phyloP scores from a whole-genome alignment of 495 filamentous ascomycete genomes.

The Penicillium maclennaniae region DNA sequence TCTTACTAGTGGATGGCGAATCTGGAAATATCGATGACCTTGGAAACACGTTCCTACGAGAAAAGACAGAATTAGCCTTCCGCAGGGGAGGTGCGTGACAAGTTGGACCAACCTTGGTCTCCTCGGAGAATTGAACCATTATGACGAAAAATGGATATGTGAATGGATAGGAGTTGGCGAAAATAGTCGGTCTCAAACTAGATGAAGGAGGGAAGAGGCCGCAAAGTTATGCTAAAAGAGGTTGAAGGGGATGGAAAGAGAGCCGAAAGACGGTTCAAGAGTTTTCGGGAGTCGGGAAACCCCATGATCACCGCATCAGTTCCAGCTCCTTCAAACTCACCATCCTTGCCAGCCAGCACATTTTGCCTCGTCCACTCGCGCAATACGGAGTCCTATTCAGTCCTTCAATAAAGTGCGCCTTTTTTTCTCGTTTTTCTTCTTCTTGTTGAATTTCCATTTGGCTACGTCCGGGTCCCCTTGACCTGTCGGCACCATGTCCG shows the following conservation, averaged over 20 bases:
- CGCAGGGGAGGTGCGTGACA: not conserved
- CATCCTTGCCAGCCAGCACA: not conserved
- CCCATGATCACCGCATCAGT: constrained; percentile 7
- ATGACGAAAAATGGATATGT: not conserved
- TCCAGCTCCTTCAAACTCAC: not conserved
- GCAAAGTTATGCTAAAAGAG: not conserved
- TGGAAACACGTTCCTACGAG: constrained; percentile 87
- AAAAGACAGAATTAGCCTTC: constrained; percentile 5
- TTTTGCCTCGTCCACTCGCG: not conserved
- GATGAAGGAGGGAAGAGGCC: not conserved
- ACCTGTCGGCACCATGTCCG: constrained; percentile 52
- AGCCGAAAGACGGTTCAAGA: too few species aligned
- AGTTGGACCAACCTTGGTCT: constrained; percentile 70
- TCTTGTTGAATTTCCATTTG: not conserved
- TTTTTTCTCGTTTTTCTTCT: not conserved
- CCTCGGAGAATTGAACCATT: constrained; percentile 91
- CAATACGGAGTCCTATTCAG: not conserved
- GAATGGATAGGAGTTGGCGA: not conserved
- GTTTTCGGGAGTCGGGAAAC: constrained; percentile 8
- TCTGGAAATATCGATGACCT: constrained; percentile 88
- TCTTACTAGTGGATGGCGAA: constrained; percentile 94
- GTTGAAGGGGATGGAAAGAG: constrained; percentile 8
- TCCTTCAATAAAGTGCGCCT: not conserved
- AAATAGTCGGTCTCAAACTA: not conserved
- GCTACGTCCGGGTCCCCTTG: not conserved